Base-by-base conservation (phyloP, 805 yeast species). In the Saturnispora sanitii region DNA sequence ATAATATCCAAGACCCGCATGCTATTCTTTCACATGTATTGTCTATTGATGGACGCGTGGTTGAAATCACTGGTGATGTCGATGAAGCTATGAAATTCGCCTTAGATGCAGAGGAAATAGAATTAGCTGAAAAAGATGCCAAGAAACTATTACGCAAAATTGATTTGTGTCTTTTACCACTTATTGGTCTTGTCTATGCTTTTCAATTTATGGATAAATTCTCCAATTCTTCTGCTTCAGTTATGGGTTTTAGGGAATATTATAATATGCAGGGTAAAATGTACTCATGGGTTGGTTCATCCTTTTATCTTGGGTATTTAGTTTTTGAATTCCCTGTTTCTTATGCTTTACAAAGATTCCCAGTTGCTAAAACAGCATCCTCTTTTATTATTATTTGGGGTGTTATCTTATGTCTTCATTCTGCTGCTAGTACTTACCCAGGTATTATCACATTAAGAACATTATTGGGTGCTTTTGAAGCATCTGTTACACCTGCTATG, bases 201-300 rank as follows among this genome's bases (percentile, higher is more conserved):
- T 49, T 54, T 25, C 71, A 67, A 47, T 57, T 60, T 44, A 64
- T 67, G 71, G 71, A 68, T 45, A 57, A 41, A 65, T 42, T 49
- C 55, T 55, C 68, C 9, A 61, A 57, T 49, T 57, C 66, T 1
- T 62, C 61, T 45, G 69, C 70, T 2, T 27, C 55, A 62, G 31
- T 65, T 61, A 44, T 47, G 46, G 50, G 43, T 29, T 42, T 31
- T 19, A 16, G 27, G 22, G 18, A 50, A 9, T 22, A 53, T 40
- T 37, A 51, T 3, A 51, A 56, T 29, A 51, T 54, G 37, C 56
- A 49, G 29, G 61, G 61, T 29, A 56, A 49, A 54, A 35, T 54
- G 62, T 25, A 47, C 56, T 23, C 54, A 46, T 33, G 52, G 58
- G 18, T 16, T 16, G 17, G 33, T 30, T 30, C 38, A 49, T 28